Conservation (phyloP, 192 early-diverging fungal species). For the Funneliformis geosporum region DNA sequence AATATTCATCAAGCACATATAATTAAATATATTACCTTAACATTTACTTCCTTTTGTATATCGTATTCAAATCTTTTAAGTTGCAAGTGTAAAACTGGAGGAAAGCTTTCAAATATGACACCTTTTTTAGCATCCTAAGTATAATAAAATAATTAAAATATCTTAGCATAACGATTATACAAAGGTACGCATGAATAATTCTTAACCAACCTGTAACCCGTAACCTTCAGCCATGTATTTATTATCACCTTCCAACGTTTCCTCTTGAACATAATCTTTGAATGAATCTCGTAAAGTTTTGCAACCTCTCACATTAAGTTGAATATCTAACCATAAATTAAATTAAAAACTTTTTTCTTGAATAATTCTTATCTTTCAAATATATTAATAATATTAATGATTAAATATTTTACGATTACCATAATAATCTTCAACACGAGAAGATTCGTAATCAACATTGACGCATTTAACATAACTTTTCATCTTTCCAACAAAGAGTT, state of each 20-base stretch:
- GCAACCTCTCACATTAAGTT: constrained; percentile 95
- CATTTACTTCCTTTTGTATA: constrained; percentile 81
- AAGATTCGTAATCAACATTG: constrained; percentile 93
- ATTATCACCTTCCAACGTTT: constrained; percentile 95
- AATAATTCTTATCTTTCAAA: neutral
- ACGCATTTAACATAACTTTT: constrained; percentile 97
- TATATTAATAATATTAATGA: neutral
- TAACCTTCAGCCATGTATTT: constrained; percentile 92
- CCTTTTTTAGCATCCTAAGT: constrained; percentile 87
- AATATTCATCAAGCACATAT: neutral
- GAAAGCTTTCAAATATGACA: constrained; percentile 90
- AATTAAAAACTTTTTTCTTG: neutral
- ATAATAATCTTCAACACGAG: constrained; percentile 93
- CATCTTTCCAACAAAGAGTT: constrained; percentile 96
- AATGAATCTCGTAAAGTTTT: constrained; percentile 87
- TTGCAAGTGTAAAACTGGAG: constrained; percentile 94
- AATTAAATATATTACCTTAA: constrained; percentile 62
- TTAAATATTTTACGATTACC: constrained; percentile 44
- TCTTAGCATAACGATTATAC: neutral
- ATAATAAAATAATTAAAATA: neutral
- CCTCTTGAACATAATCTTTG: constrained; percentile 84
- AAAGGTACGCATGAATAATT: neutral
- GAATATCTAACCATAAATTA: constrained; percentile 72
- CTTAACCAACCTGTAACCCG: constrained; percentile 71
- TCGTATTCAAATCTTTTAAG: constrained; percentile 99